phyloP scores from a whole-genome alignment of 1,284 basidiomycete species.

The Trametes sp. region DNA sequence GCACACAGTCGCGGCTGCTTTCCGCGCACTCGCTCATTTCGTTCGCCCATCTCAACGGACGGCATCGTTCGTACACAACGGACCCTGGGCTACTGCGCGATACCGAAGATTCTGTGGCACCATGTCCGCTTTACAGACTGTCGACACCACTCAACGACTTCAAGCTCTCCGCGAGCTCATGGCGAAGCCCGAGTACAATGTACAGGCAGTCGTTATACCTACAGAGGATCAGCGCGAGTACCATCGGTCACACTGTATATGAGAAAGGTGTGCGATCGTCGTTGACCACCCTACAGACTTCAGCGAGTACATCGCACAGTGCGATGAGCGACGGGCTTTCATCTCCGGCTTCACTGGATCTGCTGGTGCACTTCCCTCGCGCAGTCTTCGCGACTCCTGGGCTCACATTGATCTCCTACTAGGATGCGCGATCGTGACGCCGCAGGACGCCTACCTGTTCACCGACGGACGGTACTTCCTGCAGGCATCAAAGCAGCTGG shows the following conservation, averaged over 20 bases:
- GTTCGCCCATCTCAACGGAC: not conserved
- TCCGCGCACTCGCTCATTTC: slow-evolving; percentile 7
- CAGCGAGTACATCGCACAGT: slow-evolving; percentile 89
- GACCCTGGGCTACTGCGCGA: slow-evolving; percentile 1
- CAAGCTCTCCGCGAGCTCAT: slow-evolving; percentile 71
- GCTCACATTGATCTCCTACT: slow-evolving; percentile 15
- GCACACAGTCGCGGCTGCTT: slow-evolving; percentile 4
- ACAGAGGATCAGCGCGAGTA: slow-evolving; percentile 89
- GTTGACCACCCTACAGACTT: slow-evolving; percentile 62
- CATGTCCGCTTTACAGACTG: slow-evolving; percentile 49
- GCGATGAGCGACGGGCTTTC: slow-evolving; percentile 86
- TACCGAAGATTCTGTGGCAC: slow-evolving; percentile 19
- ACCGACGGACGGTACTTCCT: slow-evolving; percentile 96
- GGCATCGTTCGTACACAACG: not conserved
- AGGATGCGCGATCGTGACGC: slow-evolving; percentile 86
- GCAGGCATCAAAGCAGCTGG: slow-evolving; percentile 91
- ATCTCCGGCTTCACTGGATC: slow-evolving; percentile 95
- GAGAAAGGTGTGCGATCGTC: slow-evolving; percentile 1
- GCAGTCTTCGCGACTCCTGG: not conserved
- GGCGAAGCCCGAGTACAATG: slow-evolving; percentile 59
- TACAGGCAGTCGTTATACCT: slow-evolving; percentile 81
- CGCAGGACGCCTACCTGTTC: slow-evolving; percentile 78
- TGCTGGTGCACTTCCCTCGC: slow-evolving; percentile 63
- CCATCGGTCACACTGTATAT: not conserved
- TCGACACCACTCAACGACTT: slow-evolving; percentile 70